Percentiles rank a stretch among this genome's conserved stretches.
phyloP scores from a whole-genome alignment of 2,329 filamentous ascomycete species.

The Aspergillus niger region DNA sequence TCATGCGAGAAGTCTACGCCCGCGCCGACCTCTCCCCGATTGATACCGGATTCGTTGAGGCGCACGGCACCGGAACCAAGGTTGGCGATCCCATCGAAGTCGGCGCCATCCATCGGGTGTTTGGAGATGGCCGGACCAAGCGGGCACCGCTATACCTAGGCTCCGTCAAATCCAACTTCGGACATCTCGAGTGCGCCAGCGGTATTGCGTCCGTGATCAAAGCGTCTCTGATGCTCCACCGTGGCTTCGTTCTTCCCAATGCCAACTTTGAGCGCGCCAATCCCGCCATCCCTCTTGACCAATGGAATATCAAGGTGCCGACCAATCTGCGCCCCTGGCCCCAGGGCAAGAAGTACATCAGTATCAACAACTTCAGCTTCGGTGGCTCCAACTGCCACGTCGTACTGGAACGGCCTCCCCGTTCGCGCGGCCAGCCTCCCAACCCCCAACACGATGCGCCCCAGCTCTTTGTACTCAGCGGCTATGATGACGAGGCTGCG shows the following conservation, averaged over 20 bases:
- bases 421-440: too few species aligned
- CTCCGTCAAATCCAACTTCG: constrained; percentile 29
- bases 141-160: constrained; percentile 21
- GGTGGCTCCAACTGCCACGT: too few species aligned
- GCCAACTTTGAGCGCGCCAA: neutral
- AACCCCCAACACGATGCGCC: too few species aligned
- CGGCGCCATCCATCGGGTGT: constrained; percentile 49
- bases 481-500: too few species aligned
- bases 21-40: constrained; percentile 32
- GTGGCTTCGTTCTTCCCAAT: constrained; percentile 22
- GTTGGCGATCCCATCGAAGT: constrained; percentile 60
- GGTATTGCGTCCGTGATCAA: constrained; percentile 28
- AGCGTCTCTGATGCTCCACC: constrained; percentile 16
- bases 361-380: too few species aligned
- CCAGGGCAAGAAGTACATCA: too few species aligned
- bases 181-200: constrained; percentile 32
- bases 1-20: constrained; percentile 40
- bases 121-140: constrained; percentile 6
- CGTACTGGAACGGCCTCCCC: too few species aligned
- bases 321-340: too few species aligned
- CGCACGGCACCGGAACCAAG: constrained; percentile 60
- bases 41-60: constrained; percentile 42
- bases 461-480: too few species aligned
- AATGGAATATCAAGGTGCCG: neutral
- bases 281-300: neutral